phyloP scores from a whole-genome alignment of 2,329 filamentous ascomycete genomes.

The Clarireedia monteithiana region DNA sequence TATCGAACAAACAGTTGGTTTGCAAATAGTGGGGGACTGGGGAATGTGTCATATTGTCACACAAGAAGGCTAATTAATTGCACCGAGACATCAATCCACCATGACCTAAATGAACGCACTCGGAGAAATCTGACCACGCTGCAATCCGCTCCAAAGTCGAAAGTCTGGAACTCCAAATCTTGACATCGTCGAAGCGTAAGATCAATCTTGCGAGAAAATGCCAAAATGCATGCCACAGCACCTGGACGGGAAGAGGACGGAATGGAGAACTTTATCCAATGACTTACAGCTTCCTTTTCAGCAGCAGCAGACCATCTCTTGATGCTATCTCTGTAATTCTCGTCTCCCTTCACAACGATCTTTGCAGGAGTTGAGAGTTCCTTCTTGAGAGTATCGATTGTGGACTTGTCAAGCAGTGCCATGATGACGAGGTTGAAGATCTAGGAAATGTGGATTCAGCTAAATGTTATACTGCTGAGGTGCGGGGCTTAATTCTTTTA shows the following conservation, averaged over 20 bases:
- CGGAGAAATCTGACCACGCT: no score
- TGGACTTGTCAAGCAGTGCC: not conserved
- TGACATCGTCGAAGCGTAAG: no score
- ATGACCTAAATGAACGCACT: no score
- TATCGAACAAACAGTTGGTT: not conserved
- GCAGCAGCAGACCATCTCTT: conserved; percentile 19
- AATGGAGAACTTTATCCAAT: not conserved
- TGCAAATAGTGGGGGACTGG: not conserved
- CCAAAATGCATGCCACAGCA: not conserved
- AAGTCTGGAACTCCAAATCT: no score
- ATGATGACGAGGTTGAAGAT: not conserved
- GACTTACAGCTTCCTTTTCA: conserved; percentile 18
- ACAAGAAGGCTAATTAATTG: no score
- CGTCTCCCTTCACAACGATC: conserved; percentile 12
- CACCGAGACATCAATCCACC: no score
- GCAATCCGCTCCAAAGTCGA: no score
- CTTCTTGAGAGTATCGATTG: conserved; percentile 2
- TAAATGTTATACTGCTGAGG: no score
- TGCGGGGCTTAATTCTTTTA: no score
- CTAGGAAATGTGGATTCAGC: not conserved
- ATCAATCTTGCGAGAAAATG: not conserved
- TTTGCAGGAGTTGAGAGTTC: conserved; percentile 4
- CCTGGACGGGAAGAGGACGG: not conserved
- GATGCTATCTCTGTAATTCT: conserved; percentile 15
- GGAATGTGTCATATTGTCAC: no score